Evolutionary conservation across 495 filamentous ascomycete species (phyloP).

Genomic region (Podospora tetraspora): DNA sequence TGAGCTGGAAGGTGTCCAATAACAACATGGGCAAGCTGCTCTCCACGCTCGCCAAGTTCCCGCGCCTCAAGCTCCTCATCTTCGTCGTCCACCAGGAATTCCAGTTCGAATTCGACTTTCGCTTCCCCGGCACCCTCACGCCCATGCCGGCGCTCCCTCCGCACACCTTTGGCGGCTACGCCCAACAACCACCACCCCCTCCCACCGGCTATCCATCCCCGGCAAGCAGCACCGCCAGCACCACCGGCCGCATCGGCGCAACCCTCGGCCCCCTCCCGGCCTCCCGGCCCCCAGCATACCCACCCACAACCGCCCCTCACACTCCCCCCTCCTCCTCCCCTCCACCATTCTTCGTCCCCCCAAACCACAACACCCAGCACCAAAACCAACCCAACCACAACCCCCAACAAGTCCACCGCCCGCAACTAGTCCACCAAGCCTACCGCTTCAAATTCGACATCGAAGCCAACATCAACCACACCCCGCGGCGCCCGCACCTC

Average conservation of each 20-base stretch:
- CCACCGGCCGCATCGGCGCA: constrained; percentile 4
- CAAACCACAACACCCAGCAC: background rate
- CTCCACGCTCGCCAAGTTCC: constrained; percentile 38
- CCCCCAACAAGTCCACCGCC: constrained; percentile 5
- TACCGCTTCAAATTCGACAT: constrained; percentile 48
- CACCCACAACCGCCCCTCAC: constrained; percentile 1
- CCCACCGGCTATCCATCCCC: constrained; percentile 13
- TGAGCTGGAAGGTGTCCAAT: constrained; percentile 45
- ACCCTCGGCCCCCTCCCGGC: background rate
- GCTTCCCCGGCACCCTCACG: constrained; percentile 26
- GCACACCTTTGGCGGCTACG: background rate
- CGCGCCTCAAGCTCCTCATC: constrained; percentile 37
- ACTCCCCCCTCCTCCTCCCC: constrained; percentile 19
- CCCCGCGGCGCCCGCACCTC: constrained; percentile 38
- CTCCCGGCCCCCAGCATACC: constrained; percentile 16
- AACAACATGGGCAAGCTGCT: constrained; percentile 45
- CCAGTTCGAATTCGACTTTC: constrained; percentile 41
- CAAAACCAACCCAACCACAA: constrained; percentile 2
- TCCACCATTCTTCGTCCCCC: constrained; percentile 16
- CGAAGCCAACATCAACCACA: constrained; percentile 44
- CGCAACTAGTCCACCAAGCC: constrained; percentile 39
- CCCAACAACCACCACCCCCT: background rate
- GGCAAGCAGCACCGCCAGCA: constrained; percentile 1
- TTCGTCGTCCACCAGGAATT: constrained; percentile 46
- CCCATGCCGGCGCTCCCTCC: constrained; percentile 15